Evolutionary conservation across 2,329 filamentous ascomycete genomes (phyloP).

Genomic region (Dothistroma septosporum): DNA sequence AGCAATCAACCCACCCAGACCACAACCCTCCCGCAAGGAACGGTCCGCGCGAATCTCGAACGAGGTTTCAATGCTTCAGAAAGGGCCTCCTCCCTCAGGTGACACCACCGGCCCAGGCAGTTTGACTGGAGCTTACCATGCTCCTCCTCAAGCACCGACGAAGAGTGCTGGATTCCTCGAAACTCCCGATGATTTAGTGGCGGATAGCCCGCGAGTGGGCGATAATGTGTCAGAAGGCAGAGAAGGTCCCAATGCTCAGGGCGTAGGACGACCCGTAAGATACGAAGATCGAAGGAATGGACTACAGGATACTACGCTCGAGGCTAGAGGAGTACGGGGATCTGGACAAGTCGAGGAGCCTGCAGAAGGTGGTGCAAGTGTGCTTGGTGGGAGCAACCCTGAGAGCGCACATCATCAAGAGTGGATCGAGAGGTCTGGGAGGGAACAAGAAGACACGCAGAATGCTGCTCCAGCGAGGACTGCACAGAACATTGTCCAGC

Average conservation of each 20-base stretch:
- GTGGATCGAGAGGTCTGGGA: constrained; percentile 2
- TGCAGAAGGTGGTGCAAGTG: constrained; percentile 13
- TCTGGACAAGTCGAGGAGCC: constrained; percentile 10
- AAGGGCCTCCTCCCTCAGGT: constrained; percentile 22
- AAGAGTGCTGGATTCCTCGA: constrained; percentile 18
- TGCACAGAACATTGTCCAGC: background rate
- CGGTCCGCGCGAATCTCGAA: constrained; percentile 25
- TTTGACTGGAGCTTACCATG: constrained; percentile 13
- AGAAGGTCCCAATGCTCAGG: constrained; percentile 25
- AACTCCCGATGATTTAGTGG: constrained; percentile 13
- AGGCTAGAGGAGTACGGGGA: background rate
- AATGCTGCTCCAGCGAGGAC: background rate
- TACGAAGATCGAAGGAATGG: constrained; percentile 12
- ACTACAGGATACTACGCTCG: constrained; percentile 5
- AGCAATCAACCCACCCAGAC: constrained; percentile 6
- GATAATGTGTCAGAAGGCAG: constrained; percentile 22
- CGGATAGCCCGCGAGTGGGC: constrained; percentile 19
- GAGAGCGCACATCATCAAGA: constrained; percentile 5
- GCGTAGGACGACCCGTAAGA: constrained; percentile 13
- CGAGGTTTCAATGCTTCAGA: constrained; percentile 26
- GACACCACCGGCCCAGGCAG: constrained; percentile 14
- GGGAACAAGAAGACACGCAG: background rate
- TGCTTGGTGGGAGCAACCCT: constrained; percentile 9
- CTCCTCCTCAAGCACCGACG: constrained; percentile 12
- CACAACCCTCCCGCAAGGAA: constrained; percentile 13